Base-by-base conservation (phyloP, 345 rosid genomes). In the Eucalyptus globulus region DNA sequence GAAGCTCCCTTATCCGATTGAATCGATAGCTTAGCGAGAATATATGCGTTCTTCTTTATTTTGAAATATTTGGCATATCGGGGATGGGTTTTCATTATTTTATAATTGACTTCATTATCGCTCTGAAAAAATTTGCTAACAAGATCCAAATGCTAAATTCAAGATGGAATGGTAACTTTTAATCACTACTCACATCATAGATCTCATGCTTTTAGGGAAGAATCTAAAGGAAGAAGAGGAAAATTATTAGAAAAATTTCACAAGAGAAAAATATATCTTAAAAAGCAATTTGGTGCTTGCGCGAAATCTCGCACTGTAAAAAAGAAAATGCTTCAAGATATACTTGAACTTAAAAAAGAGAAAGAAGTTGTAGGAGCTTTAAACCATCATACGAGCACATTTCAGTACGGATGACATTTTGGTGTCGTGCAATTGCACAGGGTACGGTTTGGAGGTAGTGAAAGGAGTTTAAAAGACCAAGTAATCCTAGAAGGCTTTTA, bases 321-420 rank as follows among this genome's bases (percentile, higher is more conserved):
- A 65, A 65, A n/a, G 5, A 65, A 65, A 65, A 29, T 65, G 37
- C 76, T 65, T n/a, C 6, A 2, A 65, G 5, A 65, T 14, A n/a
- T 65, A n/a, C 37, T 14, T n/a, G 76, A n/a, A 65, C 37, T 14
- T 2, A 7, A 65, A 65, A 29, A 2, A 4, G 19, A 8, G 76
- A n/a, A 2, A 65, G 37, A 14, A 4, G 3, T 2, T n/a, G 15
- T 1, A n/a, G 6, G 37, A n/a, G 37, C 9, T 0, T n/a, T n/a
- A 4, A 7, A 29, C 37, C 4, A 29, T 65, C 31, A 31, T 65
- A 29, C 8, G 17, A 15, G 21, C 37, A n/a, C 21, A n/a, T n/a
- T 15, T 65, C 9, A 9, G 19, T n/a, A 65, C 37, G 10, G 0
- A 65, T 65, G 37, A 65, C 37, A 29, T 7, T 29, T 67, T 9